These are phyloP conservation scores for Podospora fimiseda DNA, from an alignment of 495 filamentous ascomycete genomes.

Conservation along the genomic window DNA sequence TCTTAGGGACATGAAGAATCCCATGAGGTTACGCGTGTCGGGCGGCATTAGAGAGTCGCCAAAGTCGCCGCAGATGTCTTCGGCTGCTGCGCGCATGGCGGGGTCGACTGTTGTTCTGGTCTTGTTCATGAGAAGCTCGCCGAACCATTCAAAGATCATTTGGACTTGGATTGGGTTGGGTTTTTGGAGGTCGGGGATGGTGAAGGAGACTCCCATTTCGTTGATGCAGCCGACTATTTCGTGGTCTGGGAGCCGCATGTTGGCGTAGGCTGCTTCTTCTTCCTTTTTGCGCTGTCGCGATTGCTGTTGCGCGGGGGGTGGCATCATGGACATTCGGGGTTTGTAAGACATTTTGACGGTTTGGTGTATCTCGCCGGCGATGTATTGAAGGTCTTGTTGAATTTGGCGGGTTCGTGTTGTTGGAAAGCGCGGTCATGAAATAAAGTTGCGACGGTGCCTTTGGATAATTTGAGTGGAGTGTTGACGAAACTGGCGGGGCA, in stretches of 20 bases:
- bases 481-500: slow-evolving; percentile 16
- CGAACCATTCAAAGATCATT: slow-evolving; percentile 96
- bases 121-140: slow-evolving; percentile 83
- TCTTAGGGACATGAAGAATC: slow-evolving; percentile 75
- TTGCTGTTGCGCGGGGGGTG: slow-evolving; percentile 52
- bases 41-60: slow-evolving; percentile 73
- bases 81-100: slow-evolving; percentile 82
- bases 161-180: slow-evolving; percentile 91
- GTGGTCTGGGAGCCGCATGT: slow-evolving; percentile 78
- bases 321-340: slow-evolving; percentile 67
- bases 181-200: slow-evolving; percentile 81
- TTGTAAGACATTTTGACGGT: slow-evolving; percentile 65
- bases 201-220: slow-evolving; percentile 88
- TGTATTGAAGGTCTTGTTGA: not conserved
- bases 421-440: slow-evolving; percentile 2
- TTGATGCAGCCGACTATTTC: slow-evolving; percentile 96
- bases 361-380: not conserved
- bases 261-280: slow-evolving; percentile 69
- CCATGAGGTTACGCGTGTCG: slow-evolving; percentile 88
- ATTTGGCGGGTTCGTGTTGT: not conserved
- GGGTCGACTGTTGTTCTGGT: slow-evolving; percentile 88
- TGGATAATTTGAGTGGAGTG: slow-evolving; percentile 9
- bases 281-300: slow-evolving; percentile 61
- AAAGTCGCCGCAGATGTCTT: slow-evolving; percentile 67
- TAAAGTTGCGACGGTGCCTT: too few species aligned